A percentile compares a stretch with the other conserved stretches of the same genome.
Conservation (phyloP, 148 eudicot species). For the Vaccinium corymbosum region DNA sequence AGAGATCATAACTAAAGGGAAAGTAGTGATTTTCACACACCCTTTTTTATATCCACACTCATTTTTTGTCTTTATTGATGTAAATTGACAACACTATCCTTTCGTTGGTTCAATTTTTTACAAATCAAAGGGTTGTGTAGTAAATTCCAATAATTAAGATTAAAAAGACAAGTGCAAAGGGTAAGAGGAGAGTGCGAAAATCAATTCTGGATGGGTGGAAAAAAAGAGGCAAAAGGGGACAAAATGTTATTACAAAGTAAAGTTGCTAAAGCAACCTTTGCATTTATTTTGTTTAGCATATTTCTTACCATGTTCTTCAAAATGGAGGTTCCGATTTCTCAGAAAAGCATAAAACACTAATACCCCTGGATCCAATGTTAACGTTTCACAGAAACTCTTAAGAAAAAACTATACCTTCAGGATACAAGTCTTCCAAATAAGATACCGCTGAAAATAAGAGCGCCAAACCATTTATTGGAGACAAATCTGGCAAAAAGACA, state of each 20-base stretch:
- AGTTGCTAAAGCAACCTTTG: background rate
- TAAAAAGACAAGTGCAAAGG: background rate
- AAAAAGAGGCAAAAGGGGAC: background rate
- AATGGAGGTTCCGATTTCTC: background rate
- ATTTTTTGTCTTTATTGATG: background rate
- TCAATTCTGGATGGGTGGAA: background rate
- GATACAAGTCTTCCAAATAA: conserved; percentile 58
- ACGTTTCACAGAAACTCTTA: background rate
- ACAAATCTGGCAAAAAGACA: conserved; percentile 45
- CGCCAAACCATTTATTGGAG: conserved; percentile 89
- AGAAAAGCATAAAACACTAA: background rate
- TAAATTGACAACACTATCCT: background rate
- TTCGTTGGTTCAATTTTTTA: background rate
- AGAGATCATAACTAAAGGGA: background rate
- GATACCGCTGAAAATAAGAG: conserved; percentile 61
- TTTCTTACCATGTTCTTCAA: background rate
- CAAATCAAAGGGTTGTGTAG: background rate
- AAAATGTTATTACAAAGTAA: background rate
- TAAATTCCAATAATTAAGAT: background rate
- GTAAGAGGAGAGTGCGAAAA: background rate
- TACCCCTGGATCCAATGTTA: background rate
- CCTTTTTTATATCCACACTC: background rate
- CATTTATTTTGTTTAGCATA: background rate
- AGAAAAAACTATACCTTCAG: conserved; percentile 20
- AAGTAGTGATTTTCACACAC: background rate